These are phyloP conservation scores for Fusarium udum DNA, from an alignment of 2,329 filamentous ascomycete species.

Conservation along the genomic window DNA sequence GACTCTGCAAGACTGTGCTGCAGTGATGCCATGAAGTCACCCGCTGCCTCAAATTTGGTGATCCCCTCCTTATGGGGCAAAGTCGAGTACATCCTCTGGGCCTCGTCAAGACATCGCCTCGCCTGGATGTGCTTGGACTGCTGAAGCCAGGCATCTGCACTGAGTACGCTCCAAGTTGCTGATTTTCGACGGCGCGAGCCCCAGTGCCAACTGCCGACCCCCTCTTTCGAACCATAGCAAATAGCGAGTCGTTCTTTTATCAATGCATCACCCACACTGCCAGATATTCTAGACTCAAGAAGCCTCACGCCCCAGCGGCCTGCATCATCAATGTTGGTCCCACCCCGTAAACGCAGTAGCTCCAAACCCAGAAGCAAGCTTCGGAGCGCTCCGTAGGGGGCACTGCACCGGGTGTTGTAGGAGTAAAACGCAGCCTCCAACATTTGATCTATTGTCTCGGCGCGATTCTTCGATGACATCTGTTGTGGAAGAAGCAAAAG, in stretches of 20 bases:
- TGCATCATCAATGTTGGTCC: slow-evolving; percentile 84
- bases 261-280: slow-evolving; percentile 80
- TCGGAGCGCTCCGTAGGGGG: slow-evolving; percentile 82
- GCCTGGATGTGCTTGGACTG: slow-evolving; percentile 82
- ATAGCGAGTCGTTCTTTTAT: slow-evolving; percentile 86
- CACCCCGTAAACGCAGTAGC: slow-evolving; percentile 81
- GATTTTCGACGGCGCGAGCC: slow-evolving; percentile 84
- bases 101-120: slow-evolving; percentile 78
- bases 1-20: slow-evolving; percentile 60
- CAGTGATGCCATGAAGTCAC: slow-evolving; percentile 62
- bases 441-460: slow-evolving; percentile 85
- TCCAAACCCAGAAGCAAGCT: slow-evolving; percentile 81
- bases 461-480: slow-evolving; percentile 77
- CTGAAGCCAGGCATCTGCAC: slow-evolving; percentile 83
- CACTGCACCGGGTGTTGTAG: slow-evolving; percentile 84
- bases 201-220: slow-evolving; percentile 71
- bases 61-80: slow-evolving; percentile 62
- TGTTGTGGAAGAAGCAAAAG: slow-evolving; percentile 80
- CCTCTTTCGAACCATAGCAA: slow-evolving; percentile 80
- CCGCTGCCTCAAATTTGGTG: slow-evolving; percentile 60
- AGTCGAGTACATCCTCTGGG: slow-evolving; percentile 63
- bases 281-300: slow-evolving; percentile 80
- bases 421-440: slow-evolving; percentile 92
- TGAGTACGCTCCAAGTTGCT: slow-evolving; percentile 86
- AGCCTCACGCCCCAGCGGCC: slow-evolving; percentile 84